Conservation (phyloP, 2,329 filamentous ascomycete species). For the Verticillium dahliae region DNA sequence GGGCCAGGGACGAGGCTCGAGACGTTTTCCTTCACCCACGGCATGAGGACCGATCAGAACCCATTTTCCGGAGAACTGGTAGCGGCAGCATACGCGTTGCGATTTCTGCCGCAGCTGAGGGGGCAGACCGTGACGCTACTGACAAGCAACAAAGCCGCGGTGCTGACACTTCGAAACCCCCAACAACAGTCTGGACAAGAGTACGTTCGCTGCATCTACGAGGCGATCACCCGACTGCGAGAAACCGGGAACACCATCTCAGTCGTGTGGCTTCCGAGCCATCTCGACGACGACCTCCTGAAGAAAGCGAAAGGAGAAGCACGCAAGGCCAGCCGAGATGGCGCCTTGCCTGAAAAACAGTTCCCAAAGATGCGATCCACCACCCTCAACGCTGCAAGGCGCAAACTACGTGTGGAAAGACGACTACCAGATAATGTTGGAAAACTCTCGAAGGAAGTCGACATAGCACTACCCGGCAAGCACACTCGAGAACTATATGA, state of each 20-base stretch:
- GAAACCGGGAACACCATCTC: neutral
- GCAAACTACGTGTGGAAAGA: neutral
- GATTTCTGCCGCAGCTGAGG: constrained; percentile 4
- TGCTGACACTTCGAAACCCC: constrained; percentile 9
- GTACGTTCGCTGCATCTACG: constrained; percentile 13
- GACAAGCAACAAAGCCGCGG: constrained; percentile 12
- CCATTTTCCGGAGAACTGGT: constrained; percentile 11
- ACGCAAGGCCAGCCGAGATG: neutral
- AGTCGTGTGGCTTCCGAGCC: neutral
- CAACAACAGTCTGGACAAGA: constrained; percentile 13
- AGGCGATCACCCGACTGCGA: constrained; percentile 6
- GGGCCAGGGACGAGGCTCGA: constrained; percentile 4
- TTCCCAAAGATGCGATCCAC: neutral
- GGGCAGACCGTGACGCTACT: constrained; percentile 7
- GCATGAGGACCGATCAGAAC: constrained; percentile 12
- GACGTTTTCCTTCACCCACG: constrained; percentile 12
- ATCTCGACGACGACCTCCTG: neutral
- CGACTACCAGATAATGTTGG: constrained; percentile 9
- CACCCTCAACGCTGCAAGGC: neutral
- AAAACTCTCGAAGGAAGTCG: constrained; percentile 10
- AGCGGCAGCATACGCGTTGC: constrained; percentile 10
- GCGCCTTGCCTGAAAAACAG: neutral
- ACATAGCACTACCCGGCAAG: constrained; percentile 10
- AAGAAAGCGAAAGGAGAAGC: neutral
- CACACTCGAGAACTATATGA: constrained; percentile 14